Conservation (phyloP, 1,139 yeast genomes). For the Diutina ranongensis region DNA sequence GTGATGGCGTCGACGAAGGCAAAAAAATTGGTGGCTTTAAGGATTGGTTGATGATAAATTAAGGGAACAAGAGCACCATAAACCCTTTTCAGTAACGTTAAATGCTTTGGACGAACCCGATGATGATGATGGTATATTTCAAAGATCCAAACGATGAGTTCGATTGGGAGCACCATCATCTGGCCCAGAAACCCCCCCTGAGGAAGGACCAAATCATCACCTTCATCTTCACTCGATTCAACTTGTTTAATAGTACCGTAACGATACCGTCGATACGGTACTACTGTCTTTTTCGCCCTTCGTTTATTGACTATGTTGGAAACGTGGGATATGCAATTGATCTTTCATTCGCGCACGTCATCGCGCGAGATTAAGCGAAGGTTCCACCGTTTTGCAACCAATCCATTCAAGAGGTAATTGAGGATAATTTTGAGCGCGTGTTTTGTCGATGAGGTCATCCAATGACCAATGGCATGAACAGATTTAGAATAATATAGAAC, state of each 20-base stretch:
- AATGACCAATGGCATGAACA: not conserved
- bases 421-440: not conserved
- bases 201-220: constrained; percentile 10
- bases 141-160: constrained; percentile 44
- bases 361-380: not conserved
- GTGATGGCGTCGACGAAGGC: constrained; percentile 64
- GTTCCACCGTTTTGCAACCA: not conserved
- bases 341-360: not conserved
- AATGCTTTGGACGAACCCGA: constrained; percentile 35
- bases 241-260: constrained; percentile 41
- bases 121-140: constrained; percentile 24
- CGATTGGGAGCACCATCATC: constrained; percentile 34
- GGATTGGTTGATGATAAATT: constrained; percentile 50
- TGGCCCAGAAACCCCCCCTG: not conserved
- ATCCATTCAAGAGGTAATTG: not conserved
- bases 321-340: not conserved
- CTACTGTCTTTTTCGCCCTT: constrained; percentile 70
- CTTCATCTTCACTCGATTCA: constrained; percentile 23
- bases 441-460: not conserved
- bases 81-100: constrained; percentile 53
- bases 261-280: constrained; percentile 68
- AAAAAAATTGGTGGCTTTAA: constrained; percentile 58
- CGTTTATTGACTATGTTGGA: constrained; percentile 65
- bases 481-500: not conserved
- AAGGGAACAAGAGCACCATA: constrained; percentile 48